Evolutionary conservation across 1,139 yeast species (phyloP).

Genomic region (Sugiyamaella neomexicana): DNA sequence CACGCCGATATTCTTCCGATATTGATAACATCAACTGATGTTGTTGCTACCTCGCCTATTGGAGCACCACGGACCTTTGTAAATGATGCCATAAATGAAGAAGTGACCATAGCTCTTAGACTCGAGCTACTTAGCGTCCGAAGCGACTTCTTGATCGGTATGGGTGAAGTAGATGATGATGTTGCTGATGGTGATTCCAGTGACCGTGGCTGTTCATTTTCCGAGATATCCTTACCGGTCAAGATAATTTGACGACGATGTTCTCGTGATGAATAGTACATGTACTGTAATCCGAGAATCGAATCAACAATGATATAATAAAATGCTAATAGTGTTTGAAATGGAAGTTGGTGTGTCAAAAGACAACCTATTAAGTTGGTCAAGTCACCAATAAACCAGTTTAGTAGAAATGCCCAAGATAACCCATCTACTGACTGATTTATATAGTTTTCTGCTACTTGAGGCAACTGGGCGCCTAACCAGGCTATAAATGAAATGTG

Average conservation of each 20-base stretch:
- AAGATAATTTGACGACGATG: slow-evolving; percentile 24
- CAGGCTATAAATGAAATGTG: slow-evolving; percentile 61
- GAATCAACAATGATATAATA: slow-evolving; percentile 76
- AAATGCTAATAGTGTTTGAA: slow-evolving; percentile 71
- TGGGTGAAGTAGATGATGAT: slow-evolving; percentile 6
- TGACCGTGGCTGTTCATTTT: background rate
- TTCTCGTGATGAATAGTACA: slow-evolving; percentile 53
- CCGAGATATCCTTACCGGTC: slow-evolving; percentile 7
- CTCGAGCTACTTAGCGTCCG: slow-evolving; percentile 17
- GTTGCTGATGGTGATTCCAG: background rate
- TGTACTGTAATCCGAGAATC: slow-evolving; percentile 71
- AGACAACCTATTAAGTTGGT: slow-evolving; percentile 79
- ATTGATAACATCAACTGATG: slow-evolving; percentile 20
- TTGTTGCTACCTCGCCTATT: slow-evolving; percentile 26
- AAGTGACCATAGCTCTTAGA: slow-evolving; percentile 30
- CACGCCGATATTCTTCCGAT: slow-evolving; percentile 70
- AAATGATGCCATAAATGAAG: slow-evolving; percentile 37
- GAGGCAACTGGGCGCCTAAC: slow-evolving; percentile 89
- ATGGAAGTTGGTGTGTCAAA: slow-evolving; percentile 69
- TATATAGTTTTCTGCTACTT: slow-evolving; percentile 69
- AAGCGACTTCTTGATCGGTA: slow-evolving; percentile 12
- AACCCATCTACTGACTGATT: slow-evolving; percentile 85
- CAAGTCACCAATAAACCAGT: slow-evolving; percentile 86
- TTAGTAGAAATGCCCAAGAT: slow-evolving; percentile 67
- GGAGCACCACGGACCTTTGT: slow-evolving; percentile 31